These are phyloP conservation scores for Saccharomyces jurei DNA, from an alignment of 805 yeast genomes.

Conservation along the genomic window DNA sequence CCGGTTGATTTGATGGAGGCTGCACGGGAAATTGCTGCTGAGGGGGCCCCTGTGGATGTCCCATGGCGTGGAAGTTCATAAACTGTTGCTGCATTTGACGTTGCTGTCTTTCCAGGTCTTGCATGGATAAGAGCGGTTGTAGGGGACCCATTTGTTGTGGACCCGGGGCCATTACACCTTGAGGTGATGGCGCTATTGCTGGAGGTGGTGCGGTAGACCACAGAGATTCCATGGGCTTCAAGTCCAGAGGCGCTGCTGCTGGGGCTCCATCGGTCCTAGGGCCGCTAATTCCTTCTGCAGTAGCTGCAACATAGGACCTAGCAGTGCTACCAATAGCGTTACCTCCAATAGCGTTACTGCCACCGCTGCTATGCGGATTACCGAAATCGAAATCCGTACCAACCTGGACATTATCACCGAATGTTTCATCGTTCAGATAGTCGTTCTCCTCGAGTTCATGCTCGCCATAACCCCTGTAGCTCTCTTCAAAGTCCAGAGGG, in stretches of 20 bases:
- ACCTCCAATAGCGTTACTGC: conserved; percentile 1
- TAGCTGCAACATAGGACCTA: conserved; percentile 23
- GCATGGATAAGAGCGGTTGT: conserved; percentile 52
- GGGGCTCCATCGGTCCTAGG: conserved; percentile 9
- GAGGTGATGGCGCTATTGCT: neutral
- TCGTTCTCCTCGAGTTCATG: conserved; percentile 67
- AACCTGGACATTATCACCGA: conserved; percentile 26
- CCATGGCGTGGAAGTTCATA: conserved; percentile 17
- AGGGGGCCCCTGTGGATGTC: conserved; percentile 24
- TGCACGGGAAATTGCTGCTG: conserved; percentile 21
- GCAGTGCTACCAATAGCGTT: neutral
- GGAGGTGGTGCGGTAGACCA: conserved; percentile 38
- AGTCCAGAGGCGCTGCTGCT: conserved; percentile 20
- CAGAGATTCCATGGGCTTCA: conserved; percentile 65
- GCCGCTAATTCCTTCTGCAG: conserved; percentile 15
- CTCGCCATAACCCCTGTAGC: conserved; percentile 75
- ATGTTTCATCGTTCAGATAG: conserved; percentile 29
- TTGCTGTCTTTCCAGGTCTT: conserved; percentile 67
- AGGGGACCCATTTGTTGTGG: conserved; percentile 10
- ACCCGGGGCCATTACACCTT: conserved; percentile 4
- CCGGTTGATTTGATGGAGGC: conserved; percentile 1
- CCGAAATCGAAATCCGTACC: conserved; percentile 33
- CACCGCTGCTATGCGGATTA: conserved; percentile 11
- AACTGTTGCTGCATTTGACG: conserved; percentile 27
- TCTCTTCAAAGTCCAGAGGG: conserved; percentile 70